Base-by-base conservation (phyloP, 306 rosid genomes). In the Alnus glutinosa region DNA sequence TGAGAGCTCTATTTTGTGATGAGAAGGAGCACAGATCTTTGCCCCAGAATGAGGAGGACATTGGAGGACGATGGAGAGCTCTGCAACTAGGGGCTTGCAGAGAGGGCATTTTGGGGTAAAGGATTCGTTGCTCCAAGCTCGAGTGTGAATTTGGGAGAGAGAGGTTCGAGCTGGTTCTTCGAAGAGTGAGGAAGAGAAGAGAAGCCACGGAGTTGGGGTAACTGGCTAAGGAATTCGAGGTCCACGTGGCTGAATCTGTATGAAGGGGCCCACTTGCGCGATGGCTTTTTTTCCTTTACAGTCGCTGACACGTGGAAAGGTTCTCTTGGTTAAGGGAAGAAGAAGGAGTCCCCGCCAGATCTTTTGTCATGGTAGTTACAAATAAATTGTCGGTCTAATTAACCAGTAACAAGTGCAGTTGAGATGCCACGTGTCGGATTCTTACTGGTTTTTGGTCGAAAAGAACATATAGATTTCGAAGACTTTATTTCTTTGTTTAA, bases 21-120 rank as follows among this genome's bases (percentile, higher is more conserved):
- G 84, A 69, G 39, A 37, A 84, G 72, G 72, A 69, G 68, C 74
- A 47, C 74, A 68, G 77, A 57, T 84, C 71, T 9, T 78, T 61
- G 42, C 91, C 89, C 84, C 84, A 83, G 72, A 89, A 87, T 34
- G 91, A 81, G 16, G 81, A 85, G 28, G 59, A 79, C 32, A 16
- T 19, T 62, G 61, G 36, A 28, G 9, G 58, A 55, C 23, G 73
- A 75, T 47, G 79, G 70, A n/a, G 77, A 75, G 80, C 77, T 77
- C 78, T 58, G 74, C 75, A 48, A 85, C 75, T 57, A 61, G 69
- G 57, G 70, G 88, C 76, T 55, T 91, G 93, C 70, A 92, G 89
- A 77, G 86, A 73, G 77, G 67, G 77, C 98, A 92, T 91, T 48
- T 32, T 67, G 64, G 34, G 67, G 14, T 54, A 55, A n/a, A 63